phyloP scores from a whole-genome alignment of 2,329 filamentous ascomycete species.

The Incumbomyces lentus region DNA sequence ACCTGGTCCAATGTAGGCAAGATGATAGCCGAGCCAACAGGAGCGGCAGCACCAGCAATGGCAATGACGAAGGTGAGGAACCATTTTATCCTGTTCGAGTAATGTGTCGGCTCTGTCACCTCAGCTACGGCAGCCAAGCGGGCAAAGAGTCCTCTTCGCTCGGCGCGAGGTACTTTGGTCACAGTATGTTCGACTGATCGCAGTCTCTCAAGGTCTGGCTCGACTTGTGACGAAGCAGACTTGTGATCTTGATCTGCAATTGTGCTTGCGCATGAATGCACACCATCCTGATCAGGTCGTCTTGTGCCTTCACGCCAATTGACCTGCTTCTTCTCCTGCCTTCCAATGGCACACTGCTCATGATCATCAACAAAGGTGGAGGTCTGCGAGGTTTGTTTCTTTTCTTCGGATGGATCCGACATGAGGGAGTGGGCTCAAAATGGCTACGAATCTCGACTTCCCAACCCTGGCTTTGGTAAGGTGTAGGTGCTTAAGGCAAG shows the following conservation, averaged over 20 bases:
- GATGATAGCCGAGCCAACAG: constrained; percentile 75
- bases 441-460: neutral
- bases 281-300: constrained; percentile 1
- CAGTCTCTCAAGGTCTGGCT: constrained; percentile 17
- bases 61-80: constrained; percentile 68
- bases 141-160: constrained; percentile 63
- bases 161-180: constrained; percentile 39
- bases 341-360: neutral
- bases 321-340: neutral
- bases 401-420: constrained; percentile 1
- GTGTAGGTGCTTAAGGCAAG: neutral
- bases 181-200: constrained; percentile 27
- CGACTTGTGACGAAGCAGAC: constrained; percentile 8
- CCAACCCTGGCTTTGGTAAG: neutral
- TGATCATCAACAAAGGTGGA: neutral
- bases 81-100: constrained; percentile 70
- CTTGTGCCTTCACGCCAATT: neutral
- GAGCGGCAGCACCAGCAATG: constrained; percentile 64
- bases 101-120: constrained; percentile 64
- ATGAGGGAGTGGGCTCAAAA: neutral
- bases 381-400: neutral
- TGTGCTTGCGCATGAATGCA: constrained; percentile 9
- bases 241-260: constrained; percentile 8
- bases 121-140: constrained; percentile 65
- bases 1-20: constrained; percentile 60